Evolutionary conservation across 2,329 filamentous ascomycete species (phyloP), one percentile per base, ranked within the genome.

Genomic region (Herpomyces periplanetae): DNA sequence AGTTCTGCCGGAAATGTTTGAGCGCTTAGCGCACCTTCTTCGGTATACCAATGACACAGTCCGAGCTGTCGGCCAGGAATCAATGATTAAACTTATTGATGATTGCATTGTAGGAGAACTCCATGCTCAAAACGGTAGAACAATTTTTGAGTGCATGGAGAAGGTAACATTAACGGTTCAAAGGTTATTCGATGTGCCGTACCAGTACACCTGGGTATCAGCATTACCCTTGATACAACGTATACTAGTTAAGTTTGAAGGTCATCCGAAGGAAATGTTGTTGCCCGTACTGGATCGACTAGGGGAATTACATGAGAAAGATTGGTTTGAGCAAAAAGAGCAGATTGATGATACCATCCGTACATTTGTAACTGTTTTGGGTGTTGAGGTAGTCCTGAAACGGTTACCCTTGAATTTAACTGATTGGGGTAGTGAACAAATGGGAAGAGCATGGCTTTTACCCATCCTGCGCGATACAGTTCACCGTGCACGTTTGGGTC

Each of bases 151-250:
- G n/a, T n/a, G n/a, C n/a, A n/a, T n/a, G n/a, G n/a, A n/a, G n/a
- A n/a, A n/a, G n/a, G n/a, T n/a, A n/a, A n/a, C n/a, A n/a, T n/a
- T n/a, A n/a, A n/a, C n/a, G n/a, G n/a, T n/a, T n/a, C n/a, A n/a
- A n/a, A n/a, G n/a, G n/a, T n/a, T n/a, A n/a, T n/a, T n/a, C n/a
- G n/a, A n/a, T n/a, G n/a, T n/a, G n/a, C n/a, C n/a, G 32, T 96
- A 73, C 33, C 80, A 91, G 40, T 57, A 62, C 11, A 80, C 80
- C 3, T 88, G 75, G 68, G 58, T 65, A 40, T 73, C 96, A 35
- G 71, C 84, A 1, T 91, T 91, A 42, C 68, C 59, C 28, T 65
- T 88, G 4, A 47, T 87, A 13, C 58, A 58, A 4, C 64, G 68
- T 20, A 65, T 87, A 43, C 87, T 87, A 27, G 68, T 85, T 30